A percentile compares a stretch with the other conserved stretches of the same genome.
Conservation (phyloP, 768 basidiomycete species). For the Tubosaeta brunneosetosa region DNA sequence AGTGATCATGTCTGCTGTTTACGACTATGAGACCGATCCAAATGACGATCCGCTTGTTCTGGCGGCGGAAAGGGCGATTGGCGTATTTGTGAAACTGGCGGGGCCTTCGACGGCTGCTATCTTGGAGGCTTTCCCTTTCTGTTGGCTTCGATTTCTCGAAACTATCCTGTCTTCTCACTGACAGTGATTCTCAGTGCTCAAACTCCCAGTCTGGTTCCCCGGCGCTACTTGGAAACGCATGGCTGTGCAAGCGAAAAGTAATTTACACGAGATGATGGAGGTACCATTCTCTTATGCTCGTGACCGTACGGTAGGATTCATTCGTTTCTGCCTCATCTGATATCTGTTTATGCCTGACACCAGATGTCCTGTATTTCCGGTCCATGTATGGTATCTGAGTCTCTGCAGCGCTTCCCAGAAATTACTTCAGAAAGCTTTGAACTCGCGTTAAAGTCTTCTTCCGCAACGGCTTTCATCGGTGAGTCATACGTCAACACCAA, state of each 20-base stretch:
- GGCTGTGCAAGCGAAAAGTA: constrained; percentile 28
- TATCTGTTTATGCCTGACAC: neutral
- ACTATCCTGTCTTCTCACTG: constrained; percentile 3
- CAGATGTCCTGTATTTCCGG: constrained; percentile 21
- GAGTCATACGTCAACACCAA: neutral
- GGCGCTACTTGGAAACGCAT: constrained; percentile 31
- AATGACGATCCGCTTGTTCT: constrained; percentile 26
- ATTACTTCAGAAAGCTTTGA: constrained; percentile 22
- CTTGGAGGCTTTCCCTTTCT: constrained; percentile 30
- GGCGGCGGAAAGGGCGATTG: constrained; percentile 28
- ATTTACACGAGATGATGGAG: constrained; percentile 26
- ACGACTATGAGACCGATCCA: constrained; percentile 29
- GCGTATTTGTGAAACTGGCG: constrained; percentile 21
- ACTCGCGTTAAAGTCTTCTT: constrained; percentile 26
- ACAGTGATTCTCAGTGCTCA: constrained; percentile 23
- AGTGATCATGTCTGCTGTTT: constrained; percentile 31
- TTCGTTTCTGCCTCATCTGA: neutral
- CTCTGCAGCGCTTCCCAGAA: constrained; percentile 18
- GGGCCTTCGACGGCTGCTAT: constrained; percentile 23
- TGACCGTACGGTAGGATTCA: constrained; percentile 19
- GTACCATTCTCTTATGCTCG: constrained; percentile 28
- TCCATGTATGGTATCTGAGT: constrained; percentile 30
- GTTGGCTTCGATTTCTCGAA: constrained; percentile 19
- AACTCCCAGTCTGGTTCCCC: constrained; percentile 32
- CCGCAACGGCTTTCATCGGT: constrained; percentile 32